A percentile compares a stretch with the other conserved stretches of the same genome.
Conservation (phyloP, 257 asterid genomes). For the Anisodus acutangulus region DNA sequence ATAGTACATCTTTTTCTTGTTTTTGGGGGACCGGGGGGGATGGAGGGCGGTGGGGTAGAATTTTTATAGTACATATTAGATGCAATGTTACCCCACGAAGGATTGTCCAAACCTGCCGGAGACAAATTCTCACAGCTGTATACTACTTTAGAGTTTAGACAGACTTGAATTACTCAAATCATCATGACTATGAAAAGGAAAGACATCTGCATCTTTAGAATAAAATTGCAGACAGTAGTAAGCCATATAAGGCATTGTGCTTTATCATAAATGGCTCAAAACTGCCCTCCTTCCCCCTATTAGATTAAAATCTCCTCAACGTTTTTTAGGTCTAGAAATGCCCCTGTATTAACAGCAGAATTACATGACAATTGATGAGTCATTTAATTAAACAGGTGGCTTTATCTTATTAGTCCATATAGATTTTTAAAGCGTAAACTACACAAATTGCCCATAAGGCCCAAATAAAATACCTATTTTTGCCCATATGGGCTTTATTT, state of each 20-base stretch:
- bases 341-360: too few species aligned
- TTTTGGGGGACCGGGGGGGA: too few species aligned
- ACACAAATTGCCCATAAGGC: too few species aligned
- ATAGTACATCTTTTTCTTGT: not conserved
- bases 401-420: too few species aligned
- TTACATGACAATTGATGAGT: too few species aligned
- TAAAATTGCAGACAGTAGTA: not conserved
- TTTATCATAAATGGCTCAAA: not conserved
- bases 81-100: not conserved
- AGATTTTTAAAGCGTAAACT: too few species aligned
- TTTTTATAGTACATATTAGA: not conserved
- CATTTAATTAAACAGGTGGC: too few species aligned
- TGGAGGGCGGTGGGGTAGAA: not conserved
- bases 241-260: not conserved
- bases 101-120: not conserved
- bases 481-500: too few species aligned
- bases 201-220: not conserved
- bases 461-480: too few species aligned
- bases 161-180: not conserved
- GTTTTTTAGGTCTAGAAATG: too few species aligned
- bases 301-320: too few species aligned
- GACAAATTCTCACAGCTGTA: not conserved
- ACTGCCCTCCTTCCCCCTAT: too few species aligned
- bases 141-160: constrained; percentile 5
- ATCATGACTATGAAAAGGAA: not conserved